Conservation (phyloP, 768 basidiomycete species). For the Leccinum barrowsii region DNA sequence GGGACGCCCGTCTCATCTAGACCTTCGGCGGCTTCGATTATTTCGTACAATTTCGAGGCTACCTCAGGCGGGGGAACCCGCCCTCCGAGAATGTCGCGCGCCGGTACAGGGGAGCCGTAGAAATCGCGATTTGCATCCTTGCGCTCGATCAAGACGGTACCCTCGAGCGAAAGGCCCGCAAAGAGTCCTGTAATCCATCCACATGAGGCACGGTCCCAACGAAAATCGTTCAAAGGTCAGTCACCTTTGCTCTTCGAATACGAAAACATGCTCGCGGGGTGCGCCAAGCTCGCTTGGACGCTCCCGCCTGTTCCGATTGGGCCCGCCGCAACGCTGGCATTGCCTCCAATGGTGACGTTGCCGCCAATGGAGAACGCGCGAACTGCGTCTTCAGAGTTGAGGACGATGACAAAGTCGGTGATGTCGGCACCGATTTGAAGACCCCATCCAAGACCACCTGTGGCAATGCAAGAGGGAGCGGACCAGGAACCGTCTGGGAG, state of each 20-base stretch:
- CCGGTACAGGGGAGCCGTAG: constrained; percentile 88
- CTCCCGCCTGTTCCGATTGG: constrained; percentile 94
- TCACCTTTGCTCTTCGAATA: constrained; percentile 93
- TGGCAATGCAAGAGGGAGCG: constrained; percentile 95
- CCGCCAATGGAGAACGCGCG: constrained; percentile 93
- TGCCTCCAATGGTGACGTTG: constrained; percentile 94
- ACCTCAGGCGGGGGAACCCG: constrained; percentile 97
- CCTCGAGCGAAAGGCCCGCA: constrained; percentile 91
- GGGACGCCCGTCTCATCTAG: constrained; percentile 84
- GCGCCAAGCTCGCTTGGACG: constrained; percentile 80
- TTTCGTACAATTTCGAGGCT: constrained; percentile 87
- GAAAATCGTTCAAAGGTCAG: constrained; percentile 12
- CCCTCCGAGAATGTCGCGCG: constrained; percentile 87
- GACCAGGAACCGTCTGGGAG: constrained; percentile 96
- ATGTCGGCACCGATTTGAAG: constrained; percentile 95
- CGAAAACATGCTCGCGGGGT: constrained; percentile 96
- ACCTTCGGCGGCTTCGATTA: constrained; percentile 95
- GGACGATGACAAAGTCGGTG: constrained; percentile 93
- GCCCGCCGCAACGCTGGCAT: constrained; percentile 80
- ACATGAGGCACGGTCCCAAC: background rate
- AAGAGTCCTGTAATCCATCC: constrained; percentile 64
- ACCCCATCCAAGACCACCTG: constrained; percentile 91
- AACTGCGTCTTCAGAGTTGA: constrained; percentile 95
- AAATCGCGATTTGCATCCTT: constrained; percentile 97
- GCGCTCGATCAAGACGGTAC: constrained; percentile 89